Evolutionary conservation across 352 stramenopile species (phyloP), one percentile per base, ranked within the genome.

Genomic region (Globisporangium cystogenes): DNA sequence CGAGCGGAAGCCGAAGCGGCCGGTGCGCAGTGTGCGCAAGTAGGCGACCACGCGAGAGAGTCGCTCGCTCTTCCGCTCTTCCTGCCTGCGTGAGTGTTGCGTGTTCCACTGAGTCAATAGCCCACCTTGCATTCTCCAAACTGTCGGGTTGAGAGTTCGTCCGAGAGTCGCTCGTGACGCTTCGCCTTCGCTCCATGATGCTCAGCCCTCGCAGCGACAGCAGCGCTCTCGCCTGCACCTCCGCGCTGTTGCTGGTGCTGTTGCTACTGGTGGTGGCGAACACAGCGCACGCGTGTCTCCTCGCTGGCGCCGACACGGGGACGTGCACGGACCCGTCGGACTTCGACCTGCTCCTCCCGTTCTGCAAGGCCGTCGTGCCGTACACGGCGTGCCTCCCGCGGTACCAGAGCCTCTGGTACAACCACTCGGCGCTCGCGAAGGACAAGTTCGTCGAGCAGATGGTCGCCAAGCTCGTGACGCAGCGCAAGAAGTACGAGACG

Each of bases 401-500:
- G 24, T 86, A 87, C 55, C 77, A 91, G 65, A 82, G 62, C 12
- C 58, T 91, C 4, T 89, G 80, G 78, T 88, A 73, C 72, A 88
- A 86, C 55, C 77, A 91, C 64, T 87, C 77, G 46, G 70, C 77
- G 26, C 72, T 86, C 18, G 46, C 68, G n/a, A 91, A 91, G 57
- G 80, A 91, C 61, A 67, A 67, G 35, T 89, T 88, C 53, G 58
- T 83, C 20, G 35, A 70, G 60, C 75, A 90, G 51, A 80, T 89
- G 65, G 83, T 74, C 61, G 70, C 47, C 20, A 90, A 89, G 58
- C 53, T 89, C 41, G 48, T 76, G 10, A 74, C 45, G 24, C 73
- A 84, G 60, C 76, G 78, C 47, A 74, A 85, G 56, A 62, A 69
- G 41, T 74, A 76, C 60, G 78, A 91, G 68, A 84, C 66, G n/a